A percentile compares a stretch with the other conserved stretches of the same genome.
phyloP scores from a whole-genome alignment of 495 filamentous ascomycete genomes.

The Cairneyella variabilis region DNA sequence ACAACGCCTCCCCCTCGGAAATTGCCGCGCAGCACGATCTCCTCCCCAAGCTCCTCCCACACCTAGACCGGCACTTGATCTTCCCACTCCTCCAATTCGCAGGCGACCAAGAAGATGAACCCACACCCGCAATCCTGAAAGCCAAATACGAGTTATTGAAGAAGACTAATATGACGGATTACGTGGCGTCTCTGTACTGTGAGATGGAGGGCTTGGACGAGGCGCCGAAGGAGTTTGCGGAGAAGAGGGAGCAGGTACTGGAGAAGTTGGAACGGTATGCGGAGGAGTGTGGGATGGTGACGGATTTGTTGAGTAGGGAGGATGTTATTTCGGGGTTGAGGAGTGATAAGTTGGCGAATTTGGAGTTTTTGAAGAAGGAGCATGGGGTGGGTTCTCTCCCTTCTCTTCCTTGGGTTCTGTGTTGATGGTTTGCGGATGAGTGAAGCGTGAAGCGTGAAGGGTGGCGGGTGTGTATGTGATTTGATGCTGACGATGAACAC shows the following conservation, averaged over 20 bases:
- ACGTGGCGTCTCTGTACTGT: conserved; percentile 82
- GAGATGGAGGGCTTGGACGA: conserved; percentile 78
- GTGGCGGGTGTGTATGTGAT: not conserved
- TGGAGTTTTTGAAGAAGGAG: conserved; percentile 91
- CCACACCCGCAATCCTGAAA: conserved; percentile 65
- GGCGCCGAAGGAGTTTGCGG: conserved; percentile 76
- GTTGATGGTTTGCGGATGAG: too few relatives aligned
- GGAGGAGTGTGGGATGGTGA: conserved; percentile 81
- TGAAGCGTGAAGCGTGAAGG: not conserved
- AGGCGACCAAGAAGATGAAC: conserved; percentile 52
- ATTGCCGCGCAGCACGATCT: conserved; percentile 70
- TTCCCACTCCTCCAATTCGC: conserved; percentile 90
- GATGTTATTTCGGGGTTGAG: conserved; percentile 84
- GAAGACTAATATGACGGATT: conserved; percentile 97
- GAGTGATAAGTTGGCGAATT: conserved; percentile 94
- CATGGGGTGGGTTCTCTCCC: conserved; percentile 59
- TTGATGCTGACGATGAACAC: not conserved
- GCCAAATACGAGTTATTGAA: conserved; percentile 90
- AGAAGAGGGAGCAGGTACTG: conserved; percentile 85
- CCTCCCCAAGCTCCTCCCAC: conserved; percentile 79
- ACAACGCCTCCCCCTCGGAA: conserved; percentile 55
- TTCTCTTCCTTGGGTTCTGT: not conserved
- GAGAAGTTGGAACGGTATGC: conserved; percentile 73
- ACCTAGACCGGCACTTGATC: conserved; percentile 93
- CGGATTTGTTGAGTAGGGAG: conserved; percentile 75